A percentile compares a stretch with the other conserved stretches of the same genome.
Evolutionary conservation across 2,329 filamentous ascomycete species (phyloP).

Genomic region (Aspergillus tamarii): DNA sequence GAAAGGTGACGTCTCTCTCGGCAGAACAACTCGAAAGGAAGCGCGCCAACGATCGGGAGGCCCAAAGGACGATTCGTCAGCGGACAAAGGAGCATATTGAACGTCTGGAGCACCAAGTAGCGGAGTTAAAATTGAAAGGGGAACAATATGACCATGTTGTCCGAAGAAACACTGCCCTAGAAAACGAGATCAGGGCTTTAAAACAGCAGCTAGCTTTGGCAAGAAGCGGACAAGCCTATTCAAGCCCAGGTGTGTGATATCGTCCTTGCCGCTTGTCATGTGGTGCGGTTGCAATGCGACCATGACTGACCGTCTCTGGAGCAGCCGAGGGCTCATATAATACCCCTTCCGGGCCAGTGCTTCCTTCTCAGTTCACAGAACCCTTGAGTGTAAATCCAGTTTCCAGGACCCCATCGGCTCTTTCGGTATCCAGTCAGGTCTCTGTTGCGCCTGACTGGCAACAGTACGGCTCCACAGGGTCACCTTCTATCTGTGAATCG

Average conservation of each 20-base stretch:
- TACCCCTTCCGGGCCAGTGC: conserved; percentile 22
- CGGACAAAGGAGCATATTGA: conserved; percentile 64
- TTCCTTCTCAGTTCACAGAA: conserved; percentile 30
- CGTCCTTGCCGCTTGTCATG: background rate
- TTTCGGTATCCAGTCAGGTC: conserved; percentile 30
- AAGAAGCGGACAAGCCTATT: conserved; percentile 27
- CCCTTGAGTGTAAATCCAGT: conserved; percentile 20
- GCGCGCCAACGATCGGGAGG: conserved; percentile 63
- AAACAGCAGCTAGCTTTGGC: conserved; percentile 50
- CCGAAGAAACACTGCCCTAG: conserved; percentile 57
- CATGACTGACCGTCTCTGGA: background rate
- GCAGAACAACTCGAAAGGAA: conserved; percentile 63
- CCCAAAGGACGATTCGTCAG: conserved; percentile 62
- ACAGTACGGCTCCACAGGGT: conserved; percentile 29
- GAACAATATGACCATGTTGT: conserved; percentile 57
- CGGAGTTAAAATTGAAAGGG: conserved; percentile 53
- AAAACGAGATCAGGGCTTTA: conserved; percentile 58
- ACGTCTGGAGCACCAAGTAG: conserved; percentile 57
- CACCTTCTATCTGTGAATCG: conserved; percentile 31
- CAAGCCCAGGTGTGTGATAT: conserved; percentile 20
- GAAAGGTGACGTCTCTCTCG: conserved; percentile 61
- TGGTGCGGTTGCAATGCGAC: background rate
- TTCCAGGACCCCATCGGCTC: conserved; percentile 27
- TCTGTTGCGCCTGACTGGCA: conserved; percentile 34
- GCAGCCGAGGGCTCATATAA: conserved; percentile 23